Evolutionary conservation across 345 rosid genomes (phyloP), one percentile per base, ranked within the genome.

Genomic region (Rhizophora apiculata): DNA sequence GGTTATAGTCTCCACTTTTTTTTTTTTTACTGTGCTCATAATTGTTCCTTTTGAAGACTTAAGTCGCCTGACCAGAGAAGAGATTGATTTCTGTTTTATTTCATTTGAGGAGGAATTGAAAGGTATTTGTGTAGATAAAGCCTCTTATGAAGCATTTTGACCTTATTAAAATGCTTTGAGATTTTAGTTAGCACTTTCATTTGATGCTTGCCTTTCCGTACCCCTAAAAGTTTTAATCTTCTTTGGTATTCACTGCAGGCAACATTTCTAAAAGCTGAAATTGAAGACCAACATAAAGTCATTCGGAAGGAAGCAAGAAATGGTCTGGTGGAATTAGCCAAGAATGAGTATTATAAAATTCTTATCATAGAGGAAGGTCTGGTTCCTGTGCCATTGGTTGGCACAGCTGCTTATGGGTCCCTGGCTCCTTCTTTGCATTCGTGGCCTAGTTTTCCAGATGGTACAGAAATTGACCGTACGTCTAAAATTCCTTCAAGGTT

Each of bases 371-470:
- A 93, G 79, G 97, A 93, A 69, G 98, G 96, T 63, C 68, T 93
- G 13, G 74, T 93, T 51, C 92, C 85, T 68, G 89, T 91, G 67
- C 98, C 98, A 62, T 29, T 93, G 36, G 72, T 93, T 62, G 96
- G 97, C 68, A 74, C 88, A n/a, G 89, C 80, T 7, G 86, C 98
- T 51, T 91, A 91, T 73, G 84, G 74, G 77, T 85, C 94, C 49
- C 88, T 83, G 46, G 78, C 71, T 82, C 93, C 96, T 20, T 80
- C 75, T 69, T 74, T 88, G 72, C 68, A 84, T 79, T 87, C 98
- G 20, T 85, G 93, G 96, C 96, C 97, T 75, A 82, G 76, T 62
- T 80, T 93, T 67, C 96, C 96, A 32, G 98, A 93, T 71, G 96
- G 90, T 43, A 77, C 86, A 34, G 81, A 79, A 71, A 78, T 90